Conservation (phyloP, 202 grass and related monocot genomes). For the Zoysia matrella region DNA sequence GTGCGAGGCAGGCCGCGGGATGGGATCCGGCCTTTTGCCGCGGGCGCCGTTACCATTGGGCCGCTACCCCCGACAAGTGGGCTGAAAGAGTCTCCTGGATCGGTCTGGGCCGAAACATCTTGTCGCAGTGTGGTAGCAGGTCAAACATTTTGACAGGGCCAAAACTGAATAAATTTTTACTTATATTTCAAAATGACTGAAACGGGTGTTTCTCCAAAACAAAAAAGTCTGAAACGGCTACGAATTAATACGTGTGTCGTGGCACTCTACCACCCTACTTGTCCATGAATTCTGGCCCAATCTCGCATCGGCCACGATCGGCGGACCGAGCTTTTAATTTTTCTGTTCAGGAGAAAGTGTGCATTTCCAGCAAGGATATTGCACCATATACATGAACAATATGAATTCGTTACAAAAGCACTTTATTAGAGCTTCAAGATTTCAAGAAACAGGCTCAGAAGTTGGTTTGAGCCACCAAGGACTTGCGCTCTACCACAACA, state of each 20-base stretch:
- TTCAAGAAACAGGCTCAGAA: not conserved
- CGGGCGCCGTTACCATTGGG: not conserved
- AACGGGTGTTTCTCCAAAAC: no score
- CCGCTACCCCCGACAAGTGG: not conserved
- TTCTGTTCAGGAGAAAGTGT: not conserved
- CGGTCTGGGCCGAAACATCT: not conserved
- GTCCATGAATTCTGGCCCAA: not conserved
- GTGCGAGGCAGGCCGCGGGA: not conserved
- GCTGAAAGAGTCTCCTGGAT: not conserved
- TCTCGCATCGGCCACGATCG: not conserved
- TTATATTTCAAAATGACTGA: no score
- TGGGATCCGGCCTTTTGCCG: not conserved
- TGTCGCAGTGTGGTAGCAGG: no score
- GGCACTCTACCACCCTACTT: no score
- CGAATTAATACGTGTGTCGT: no score
- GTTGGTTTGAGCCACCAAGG: not conserved
- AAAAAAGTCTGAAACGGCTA: no score
- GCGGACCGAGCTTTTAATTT: not conserved
- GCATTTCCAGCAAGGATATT: not conserved
- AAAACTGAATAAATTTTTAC: no score
- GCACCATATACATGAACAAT: not conserved
- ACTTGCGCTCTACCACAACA: not conserved
- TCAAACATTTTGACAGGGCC: no score
- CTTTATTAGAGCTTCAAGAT: not conserved
- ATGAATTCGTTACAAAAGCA: not conserved